Conservation (phyloP, 768 basidiomycete genomes). For the Rubroboletus satanas region DNA sequence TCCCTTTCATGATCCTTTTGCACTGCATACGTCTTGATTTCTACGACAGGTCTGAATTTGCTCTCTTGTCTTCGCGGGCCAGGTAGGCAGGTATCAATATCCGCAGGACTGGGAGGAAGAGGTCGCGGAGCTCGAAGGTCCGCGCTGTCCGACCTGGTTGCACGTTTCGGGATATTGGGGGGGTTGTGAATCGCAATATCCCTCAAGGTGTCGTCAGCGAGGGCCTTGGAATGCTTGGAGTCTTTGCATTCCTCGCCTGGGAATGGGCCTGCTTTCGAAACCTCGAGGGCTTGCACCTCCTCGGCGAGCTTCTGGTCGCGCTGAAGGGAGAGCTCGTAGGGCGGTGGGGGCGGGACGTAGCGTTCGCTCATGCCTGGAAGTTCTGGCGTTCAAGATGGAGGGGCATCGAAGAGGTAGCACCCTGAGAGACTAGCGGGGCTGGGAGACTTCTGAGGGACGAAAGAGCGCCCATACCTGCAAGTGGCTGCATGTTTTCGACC, state of each 20-base stretch:
- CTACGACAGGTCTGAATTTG: background rate
- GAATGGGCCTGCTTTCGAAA: conserved; percentile 10
- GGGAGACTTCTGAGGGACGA: background rate
- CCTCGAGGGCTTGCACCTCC: conserved; percentile 8
- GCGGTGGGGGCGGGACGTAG: conserved; percentile 36
- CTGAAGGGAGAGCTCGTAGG: conserved; percentile 38
- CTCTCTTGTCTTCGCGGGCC: background rate
- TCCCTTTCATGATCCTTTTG: conserved; percentile 1
- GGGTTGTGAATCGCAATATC: background rate
- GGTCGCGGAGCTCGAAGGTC: conserved; percentile 17
- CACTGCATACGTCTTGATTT: conserved; percentile 2
- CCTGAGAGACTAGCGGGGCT: background rate
- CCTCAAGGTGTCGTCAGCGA: conserved; percentile 3
- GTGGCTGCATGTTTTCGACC: conserved; percentile 9
- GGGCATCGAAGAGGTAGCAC: background rate
- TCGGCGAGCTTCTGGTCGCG: conserved; percentile 52
- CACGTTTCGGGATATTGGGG: conserved; percentile 1
- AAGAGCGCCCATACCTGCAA: conserved; percentile 10
- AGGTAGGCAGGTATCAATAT: background rate
- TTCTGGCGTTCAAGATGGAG: no score
- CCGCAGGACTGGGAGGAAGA: conserved; percentile 24
- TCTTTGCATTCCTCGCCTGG: conserved; percentile 17
- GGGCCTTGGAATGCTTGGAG: conserved; percentile 4
- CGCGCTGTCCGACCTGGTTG: background rate
- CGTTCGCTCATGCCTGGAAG: conserved; percentile 20